Conservation (phyloP, 306 rosid species). For the Gillenia trifoliata region DNA sequence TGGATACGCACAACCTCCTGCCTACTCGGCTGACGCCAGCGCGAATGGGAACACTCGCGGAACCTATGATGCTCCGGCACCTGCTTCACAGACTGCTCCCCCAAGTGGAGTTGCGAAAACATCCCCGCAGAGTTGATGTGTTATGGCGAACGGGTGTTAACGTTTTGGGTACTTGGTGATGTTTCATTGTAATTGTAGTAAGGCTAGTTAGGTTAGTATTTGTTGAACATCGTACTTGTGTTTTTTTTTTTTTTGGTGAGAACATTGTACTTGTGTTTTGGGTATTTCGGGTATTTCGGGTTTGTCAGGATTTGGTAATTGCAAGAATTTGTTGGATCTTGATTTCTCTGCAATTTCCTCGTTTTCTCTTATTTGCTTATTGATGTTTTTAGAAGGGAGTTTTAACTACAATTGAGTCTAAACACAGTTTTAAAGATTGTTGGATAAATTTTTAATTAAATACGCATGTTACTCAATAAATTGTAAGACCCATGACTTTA, state of each 20-base stretch:
- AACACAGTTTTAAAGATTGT: no score
- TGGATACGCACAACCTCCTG: slow-evolving; percentile 66
- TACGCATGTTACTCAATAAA: no score
- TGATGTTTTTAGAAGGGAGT: no score
- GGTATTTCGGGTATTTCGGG: slow-evolving; percentile 9
- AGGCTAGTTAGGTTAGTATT: slow-evolving; percentile 28
- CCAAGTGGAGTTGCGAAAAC: slow-evolving; percentile 68
- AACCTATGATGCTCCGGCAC: slow-evolving; percentile 44
- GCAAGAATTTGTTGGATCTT: background rate
- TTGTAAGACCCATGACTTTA: no score
- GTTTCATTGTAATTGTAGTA: slow-evolving; percentile 19
- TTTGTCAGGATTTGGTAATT: background rate
- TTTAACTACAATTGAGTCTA: no score
- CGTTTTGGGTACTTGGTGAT: slow-evolving; percentile 1
- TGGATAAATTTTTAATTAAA: no score
- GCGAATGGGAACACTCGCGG: slow-evolving; percentile 40
- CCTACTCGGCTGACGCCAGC: slow-evolving; percentile 57
- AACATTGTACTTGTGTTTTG: background rate
- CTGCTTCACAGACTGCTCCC: slow-evolving; percentile 49
- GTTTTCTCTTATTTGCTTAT: no score
- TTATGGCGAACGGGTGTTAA: background rate
- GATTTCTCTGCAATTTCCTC: background rate
- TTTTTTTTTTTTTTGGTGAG: no score
- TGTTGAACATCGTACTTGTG: slow-evolving; percentile 1
- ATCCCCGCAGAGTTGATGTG: slow-evolving; percentile 67